Percentiles rank a stretch among this genome's conserved stretches.
phyloP scores from a whole-genome alignment of 306 rosid genomes.

The Gastrolobium bilobum region DNA sequence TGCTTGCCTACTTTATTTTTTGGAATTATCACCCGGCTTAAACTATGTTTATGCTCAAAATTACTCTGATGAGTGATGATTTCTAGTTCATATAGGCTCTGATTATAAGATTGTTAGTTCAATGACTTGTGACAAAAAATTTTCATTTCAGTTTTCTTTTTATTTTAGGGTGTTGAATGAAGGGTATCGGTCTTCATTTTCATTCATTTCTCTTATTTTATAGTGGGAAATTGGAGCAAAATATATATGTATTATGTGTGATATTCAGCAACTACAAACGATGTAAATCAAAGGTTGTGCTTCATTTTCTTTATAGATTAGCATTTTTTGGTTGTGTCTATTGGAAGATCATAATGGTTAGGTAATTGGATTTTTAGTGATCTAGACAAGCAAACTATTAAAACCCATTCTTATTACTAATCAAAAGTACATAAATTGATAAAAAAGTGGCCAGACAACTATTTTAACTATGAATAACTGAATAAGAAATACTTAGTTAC shows the following conservation, averaged over 20 bases:
- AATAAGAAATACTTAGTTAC: background rate
- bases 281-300: conserved; percentile 29
- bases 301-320: conserved; percentile 31
- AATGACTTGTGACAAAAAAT: conserved; percentile 15
- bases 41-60: background rate
- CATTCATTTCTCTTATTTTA: background rate
- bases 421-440: background rate
- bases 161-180: background rate
- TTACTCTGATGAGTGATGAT: conserved; percentile 20
- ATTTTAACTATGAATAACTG: background rate
- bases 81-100: conserved; percentile 9
- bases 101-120: conserved; percentile 26
- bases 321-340: background rate
- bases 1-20: conserved; percentile 36
- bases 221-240: conserved; percentile 13
- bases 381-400: conserved; percentile 7
- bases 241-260: conserved; percentile 4
- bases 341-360: background rate
- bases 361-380: background rate
- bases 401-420: background rate
- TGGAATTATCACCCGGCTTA: conserved; percentile 7
- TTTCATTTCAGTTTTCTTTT: background rate
- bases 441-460: background rate
- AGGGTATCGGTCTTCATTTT: conserved; percentile 17
- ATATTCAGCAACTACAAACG: conserved; percentile 10